A percentile compares a stretch with the other conserved stretches of the same genome.
Evolutionary conservation across 2,329 filamentous ascomycete genomes (phyloP).

Genomic region (Aspergillus fijiensis): DNA sequence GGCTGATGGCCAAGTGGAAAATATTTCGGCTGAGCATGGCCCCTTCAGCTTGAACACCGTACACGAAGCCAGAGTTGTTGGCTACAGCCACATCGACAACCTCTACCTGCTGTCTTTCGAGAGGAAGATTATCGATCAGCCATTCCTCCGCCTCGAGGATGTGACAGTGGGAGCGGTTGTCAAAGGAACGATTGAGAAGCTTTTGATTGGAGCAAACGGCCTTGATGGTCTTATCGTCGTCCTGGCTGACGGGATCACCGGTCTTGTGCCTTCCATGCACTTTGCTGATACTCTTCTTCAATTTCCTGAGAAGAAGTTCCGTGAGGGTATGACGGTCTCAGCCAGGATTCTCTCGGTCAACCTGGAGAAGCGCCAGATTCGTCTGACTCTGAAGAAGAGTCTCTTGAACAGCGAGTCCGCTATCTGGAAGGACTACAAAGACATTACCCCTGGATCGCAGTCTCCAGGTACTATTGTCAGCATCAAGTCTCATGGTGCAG

Average conservation of each 20-base stretch:
- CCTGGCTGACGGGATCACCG: conserved; percentile 80
- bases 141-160: conserved; percentile 89
- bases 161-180: conserved; percentile 77
- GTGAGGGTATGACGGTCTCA: conserved; percentile 79
- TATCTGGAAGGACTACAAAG: conserved; percentile 75
- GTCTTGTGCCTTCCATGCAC: conserved; percentile 85
- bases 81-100: conserved; percentile 84
- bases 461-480: conserved; percentile 85
- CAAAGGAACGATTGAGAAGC: conserved; percentile 78
- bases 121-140: conserved; percentile 76
- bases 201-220: conserved; percentile 75
- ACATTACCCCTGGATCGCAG: conserved; percentile 71
- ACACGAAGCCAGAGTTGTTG: conserved; percentile 78
- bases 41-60: conserved; percentile 74
- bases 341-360: conserved; percentile 82
- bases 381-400: conserved; percentile 90
- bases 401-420: conserved; percentile 83
- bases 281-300: conserved; percentile 83
- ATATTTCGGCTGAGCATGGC: conserved; percentile 72
- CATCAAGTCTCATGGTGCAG: conserved; percentile 73
- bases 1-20: conserved; percentile 85
- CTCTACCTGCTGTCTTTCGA: conserved; percentile 84
- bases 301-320: conserved; percentile 95
- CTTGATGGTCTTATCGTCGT: conserved; percentile 79
- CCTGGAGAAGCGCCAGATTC: conserved; percentile 71